Evolutionary conservation across 2,329 filamentous ascomycete species (phyloP).

Genomic region (Orbilia brochopaga): DNA sequence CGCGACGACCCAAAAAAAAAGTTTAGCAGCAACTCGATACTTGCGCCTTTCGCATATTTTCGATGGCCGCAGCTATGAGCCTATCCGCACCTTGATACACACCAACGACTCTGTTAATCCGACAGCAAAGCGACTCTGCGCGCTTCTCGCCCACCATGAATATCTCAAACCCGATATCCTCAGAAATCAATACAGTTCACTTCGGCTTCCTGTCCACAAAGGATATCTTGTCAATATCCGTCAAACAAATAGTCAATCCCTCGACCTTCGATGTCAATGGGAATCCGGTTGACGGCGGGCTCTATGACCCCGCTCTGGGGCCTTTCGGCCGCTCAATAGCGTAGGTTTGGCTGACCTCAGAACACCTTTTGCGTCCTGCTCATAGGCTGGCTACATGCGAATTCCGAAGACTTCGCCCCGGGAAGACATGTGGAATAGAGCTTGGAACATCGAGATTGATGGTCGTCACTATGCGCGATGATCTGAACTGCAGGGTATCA

Average conservation of each 20-base stretch:
- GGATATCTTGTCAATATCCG: conserved; percentile 87
- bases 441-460: conserved; percentile 26
- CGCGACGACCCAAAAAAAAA: conserved; percentile 6
- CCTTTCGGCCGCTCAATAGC: conserved; percentile 78
- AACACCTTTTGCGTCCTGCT: not conserved
- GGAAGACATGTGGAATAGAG: conserved; percentile 10
- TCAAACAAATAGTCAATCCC: conserved; percentile 90
- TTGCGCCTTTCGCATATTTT: conserved; percentile 7
- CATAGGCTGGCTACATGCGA: not conserved
- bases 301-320: conserved; percentile 90
- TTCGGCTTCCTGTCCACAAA: conserved; percentile 82
- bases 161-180: conserved; percentile 80
- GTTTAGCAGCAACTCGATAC: not conserved
- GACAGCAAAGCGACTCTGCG: not conserved
- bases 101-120: not conserved
- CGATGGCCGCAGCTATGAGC: not conserved
- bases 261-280: conserved; percentile 88
- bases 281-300: conserved; percentile 70
- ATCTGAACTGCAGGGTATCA: conserved; percentile 6
- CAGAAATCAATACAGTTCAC: conserved; percentile 82
- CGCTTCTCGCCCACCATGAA: conserved; percentile 64
- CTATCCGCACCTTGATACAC: not conserved
- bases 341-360: conserved; percentile 63
- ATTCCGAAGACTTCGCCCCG: not conserved
- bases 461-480: conserved; percentile 16